Evolutionary conservation across 768 basidiomycete genomes (phyloP), one percentile per base, ranked within the genome.

Genomic region (Naganishia vishniacii): DNA sequence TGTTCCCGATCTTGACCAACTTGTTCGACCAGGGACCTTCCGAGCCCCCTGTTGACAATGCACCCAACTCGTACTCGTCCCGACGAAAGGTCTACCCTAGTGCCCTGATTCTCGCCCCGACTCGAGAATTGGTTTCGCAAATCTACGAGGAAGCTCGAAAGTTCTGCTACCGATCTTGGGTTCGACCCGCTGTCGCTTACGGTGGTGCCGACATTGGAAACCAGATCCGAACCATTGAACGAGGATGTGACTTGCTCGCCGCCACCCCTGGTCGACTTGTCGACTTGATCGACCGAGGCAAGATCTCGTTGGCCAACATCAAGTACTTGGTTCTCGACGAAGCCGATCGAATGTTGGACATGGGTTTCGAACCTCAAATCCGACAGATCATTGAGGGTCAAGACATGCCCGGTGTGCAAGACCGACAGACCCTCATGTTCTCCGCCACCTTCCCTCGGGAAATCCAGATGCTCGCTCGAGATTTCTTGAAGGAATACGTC

Each of bases 291-390:
- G 95, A 99, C 80, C 88, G 95, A 71, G 95, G 95, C 13, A 85
- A 89, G 65, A 97, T 99, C 82, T 91, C 88, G 74, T 84, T 99
- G 67, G 85, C 90, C 69, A 97, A 97, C 80, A 87, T 99, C 81
- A 88, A 90, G 72, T 98, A 95, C 79, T 87, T 99, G 64, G 95
- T 99, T 28, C 87, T 99, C 61, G 95, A 99, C 73, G 95, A 99
- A 81, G 95, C 95, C 66, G 95, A 99, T 82, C 89, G 95, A 73
- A 99, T 99, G 95, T 84, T 99, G 74, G 95, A 99, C 82, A 99
- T 99, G 95, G 95, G 95, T 87, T 99, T 99, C 83, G 95, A 99
- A 79, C 95, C 95, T 62, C 95, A 98, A 80, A 99, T 99, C 74
- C 85, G 95, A 68, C 84, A 91, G 32, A 99, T 99, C 75, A 95